phyloP scores from a whole-genome alignment of 2,329 filamentous ascomycete species.

The Canariomyces notabilis region DNA sequence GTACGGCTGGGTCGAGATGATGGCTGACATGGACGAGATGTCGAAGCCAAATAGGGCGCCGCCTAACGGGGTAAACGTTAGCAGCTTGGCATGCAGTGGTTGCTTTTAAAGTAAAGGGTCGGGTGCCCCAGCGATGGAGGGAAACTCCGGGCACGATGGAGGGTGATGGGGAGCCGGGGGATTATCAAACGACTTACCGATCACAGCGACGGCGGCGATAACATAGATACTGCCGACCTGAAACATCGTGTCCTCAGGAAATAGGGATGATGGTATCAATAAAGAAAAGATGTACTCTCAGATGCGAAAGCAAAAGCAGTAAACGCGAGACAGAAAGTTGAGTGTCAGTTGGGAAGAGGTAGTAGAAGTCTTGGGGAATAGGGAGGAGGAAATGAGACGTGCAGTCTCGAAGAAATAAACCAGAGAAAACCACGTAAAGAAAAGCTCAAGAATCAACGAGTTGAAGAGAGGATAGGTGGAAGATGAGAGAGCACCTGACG shows the following conservation, averaged over 20 bases:
- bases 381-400: background rate
- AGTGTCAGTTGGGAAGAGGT: background rate
- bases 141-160: too few relatives aligned
- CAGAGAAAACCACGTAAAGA: too few relatives aligned
- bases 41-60: slow-evolving; percentile 41
- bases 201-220: slow-evolving; percentile 40
- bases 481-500: too few relatives aligned
- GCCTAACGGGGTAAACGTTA: too few relatives aligned
- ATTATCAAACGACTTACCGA: slow-evolving; percentile 30
- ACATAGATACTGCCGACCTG: slow-evolving; percentile 38
- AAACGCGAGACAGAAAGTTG: background rate
- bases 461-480: too few relatives aligned
- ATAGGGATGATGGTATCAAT: background rate
- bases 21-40: slow-evolving; percentile 42
- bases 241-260: slow-evolving; percentile 17
- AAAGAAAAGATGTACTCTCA: background rate
- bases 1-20: slow-evolving; percentile 39
- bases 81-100: too few relatives aligned
- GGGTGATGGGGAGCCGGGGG: background rate
- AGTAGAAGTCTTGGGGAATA: background rate
- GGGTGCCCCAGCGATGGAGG: too few relatives aligned
- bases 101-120: too few relatives aligned
- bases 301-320: background rate
- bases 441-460: too few relatives aligned
- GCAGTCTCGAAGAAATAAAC: background rate